Percentiles rank a stretch among this genome's conserved stretches.
Conservation (phyloP, 305 asterid genomes). For the Fraxinus paxiana region DNA sequence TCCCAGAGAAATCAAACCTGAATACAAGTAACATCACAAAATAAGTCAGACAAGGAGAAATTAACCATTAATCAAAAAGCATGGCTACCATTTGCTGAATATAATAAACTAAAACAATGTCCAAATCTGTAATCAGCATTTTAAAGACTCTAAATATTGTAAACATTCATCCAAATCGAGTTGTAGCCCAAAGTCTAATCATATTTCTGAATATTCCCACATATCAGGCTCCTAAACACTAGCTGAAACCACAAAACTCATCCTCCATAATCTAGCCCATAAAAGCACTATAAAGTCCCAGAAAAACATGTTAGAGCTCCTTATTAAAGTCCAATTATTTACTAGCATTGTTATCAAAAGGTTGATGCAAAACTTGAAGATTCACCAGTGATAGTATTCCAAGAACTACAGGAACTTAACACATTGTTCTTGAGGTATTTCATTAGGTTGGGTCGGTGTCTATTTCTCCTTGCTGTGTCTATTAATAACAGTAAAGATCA, state of each 20-base stretch:
- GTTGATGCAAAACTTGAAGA: background rate
- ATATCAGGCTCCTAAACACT: background rate
- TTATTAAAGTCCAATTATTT: background rate
- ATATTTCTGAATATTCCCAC: background rate
- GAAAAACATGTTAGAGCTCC: background rate
- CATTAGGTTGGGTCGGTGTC: background rate
- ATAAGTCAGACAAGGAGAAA: too few relatives aligned
- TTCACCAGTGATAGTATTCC: background rate
- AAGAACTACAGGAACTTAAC: background rate
- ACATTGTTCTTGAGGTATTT: background rate
- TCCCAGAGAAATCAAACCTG: slow-evolving; percentile 94
- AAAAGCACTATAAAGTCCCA: background rate
- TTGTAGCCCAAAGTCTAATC: background rate
- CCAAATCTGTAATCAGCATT: background rate
- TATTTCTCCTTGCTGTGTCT: background rate
- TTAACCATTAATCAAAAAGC: background rate
- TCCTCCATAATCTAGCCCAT: background rate
- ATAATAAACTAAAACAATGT: background rate
- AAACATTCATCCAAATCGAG: background rate
- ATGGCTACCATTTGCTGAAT: background rate
- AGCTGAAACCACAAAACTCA: background rate
- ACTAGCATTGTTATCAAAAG: background rate
- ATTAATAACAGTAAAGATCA: background rate
- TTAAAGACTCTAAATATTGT: background rate
- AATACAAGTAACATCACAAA: slow-evolving; percentile 21